phyloP scores from a whole-genome alignment of 495 filamentous ascomycete species.

The Aspergillus affinis region DNA sequence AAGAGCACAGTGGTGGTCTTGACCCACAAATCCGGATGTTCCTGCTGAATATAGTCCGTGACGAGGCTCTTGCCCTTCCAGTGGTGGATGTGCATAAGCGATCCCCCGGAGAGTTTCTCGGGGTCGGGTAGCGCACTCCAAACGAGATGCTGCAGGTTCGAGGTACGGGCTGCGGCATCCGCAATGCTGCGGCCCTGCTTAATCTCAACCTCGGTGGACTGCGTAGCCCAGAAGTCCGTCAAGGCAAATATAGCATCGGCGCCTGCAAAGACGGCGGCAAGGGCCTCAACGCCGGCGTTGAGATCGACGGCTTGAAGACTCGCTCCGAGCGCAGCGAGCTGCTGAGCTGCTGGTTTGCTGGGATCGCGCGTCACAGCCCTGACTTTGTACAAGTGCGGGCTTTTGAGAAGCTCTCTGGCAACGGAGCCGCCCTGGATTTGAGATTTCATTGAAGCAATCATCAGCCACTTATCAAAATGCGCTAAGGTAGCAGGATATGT shows the following conservation, averaged over 20 bases:
- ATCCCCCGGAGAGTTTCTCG: constrained; percentile 6
- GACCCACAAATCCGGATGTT: constrained; percentile 16
- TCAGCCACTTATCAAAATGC: neutral
- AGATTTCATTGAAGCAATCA: too few relatives aligned
- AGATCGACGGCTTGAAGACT: constrained; percentile 43
- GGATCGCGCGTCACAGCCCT: constrained; percentile 28
- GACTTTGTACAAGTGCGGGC: constrained; percentile 18
- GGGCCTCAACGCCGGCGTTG: constrained; percentile 41
- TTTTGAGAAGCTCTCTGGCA: constrained; percentile 12
- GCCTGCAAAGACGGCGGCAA: constrained; percentile 51
- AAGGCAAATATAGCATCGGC: constrained; percentile 56
- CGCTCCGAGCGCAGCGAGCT: constrained; percentile 16
- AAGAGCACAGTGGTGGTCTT: constrained; percentile 20
- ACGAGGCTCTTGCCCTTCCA: constrained; percentile 20
- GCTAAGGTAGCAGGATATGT: neutral
- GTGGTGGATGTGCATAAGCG: constrained; percentile 14
- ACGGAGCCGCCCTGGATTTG: constrained; percentile 13
- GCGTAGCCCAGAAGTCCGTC: constrained; percentile 54
- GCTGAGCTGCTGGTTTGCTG: constrained; percentile 13
- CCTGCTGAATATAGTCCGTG: constrained; percentile 15
- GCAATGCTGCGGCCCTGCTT: constrained; percentile 56
- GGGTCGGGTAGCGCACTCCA: constrained; percentile 18
- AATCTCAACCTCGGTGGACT: constrained; percentile 45
- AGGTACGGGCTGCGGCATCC: constrained; percentile 34
- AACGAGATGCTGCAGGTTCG: constrained; percentile 11